Conservation (phyloP, 2,329 filamentous ascomycete species). For the Aspergillus phoenicis region DNA sequence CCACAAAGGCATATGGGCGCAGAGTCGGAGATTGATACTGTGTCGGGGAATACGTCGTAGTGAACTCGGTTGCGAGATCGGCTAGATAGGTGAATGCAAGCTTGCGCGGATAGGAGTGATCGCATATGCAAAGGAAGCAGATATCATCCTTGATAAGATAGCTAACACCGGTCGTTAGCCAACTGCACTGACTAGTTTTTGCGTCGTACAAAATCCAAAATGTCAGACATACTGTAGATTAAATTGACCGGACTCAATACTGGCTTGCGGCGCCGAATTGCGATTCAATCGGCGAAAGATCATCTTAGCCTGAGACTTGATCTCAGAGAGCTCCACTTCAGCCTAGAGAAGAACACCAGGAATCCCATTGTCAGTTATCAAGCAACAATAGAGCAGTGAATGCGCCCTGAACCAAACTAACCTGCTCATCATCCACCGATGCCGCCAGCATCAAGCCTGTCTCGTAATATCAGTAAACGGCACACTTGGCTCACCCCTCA, state of each 20-base stretch:
- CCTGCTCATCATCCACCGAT: conserved; percentile 87
- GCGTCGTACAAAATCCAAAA: background rate
- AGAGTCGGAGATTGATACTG: conserved; percentile 75
- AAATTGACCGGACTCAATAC: conserved; percentile 82
- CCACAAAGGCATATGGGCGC: conserved; percentile 93
- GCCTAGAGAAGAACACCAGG: conserved; percentile 47
- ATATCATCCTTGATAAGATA: conserved; percentile 83
- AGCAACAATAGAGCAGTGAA: background rate
- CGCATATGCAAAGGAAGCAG: conserved; percentile 91
- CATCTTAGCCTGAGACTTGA: conserved; percentile 88
- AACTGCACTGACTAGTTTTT: background rate
- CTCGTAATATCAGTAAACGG: conserved; percentile 28
- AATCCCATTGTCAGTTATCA: conserved; percentile 7
- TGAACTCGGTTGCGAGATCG: conserved; percentile 89
- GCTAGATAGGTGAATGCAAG: conserved; percentile 97
- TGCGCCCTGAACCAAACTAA: conserved; percentile 32
- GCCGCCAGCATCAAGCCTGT: conserved; percentile 91
- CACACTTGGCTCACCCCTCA: background rate
- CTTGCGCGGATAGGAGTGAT: conserved; percentile 92
- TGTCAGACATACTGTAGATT: conserved; percentile 72
- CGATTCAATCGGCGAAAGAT: conserved; percentile 85
- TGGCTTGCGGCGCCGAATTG: conserved; percentile 87
- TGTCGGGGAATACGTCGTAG: conserved; percentile 72
- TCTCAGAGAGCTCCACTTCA: conserved; percentile 76
- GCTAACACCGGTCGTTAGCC: conserved; percentile 48